These are phyloP conservation scores for Talaromyces sp. DNA, from an alignment of 2,329 filamentous ascomycete genomes.

Conservation along the genomic window DNA sequence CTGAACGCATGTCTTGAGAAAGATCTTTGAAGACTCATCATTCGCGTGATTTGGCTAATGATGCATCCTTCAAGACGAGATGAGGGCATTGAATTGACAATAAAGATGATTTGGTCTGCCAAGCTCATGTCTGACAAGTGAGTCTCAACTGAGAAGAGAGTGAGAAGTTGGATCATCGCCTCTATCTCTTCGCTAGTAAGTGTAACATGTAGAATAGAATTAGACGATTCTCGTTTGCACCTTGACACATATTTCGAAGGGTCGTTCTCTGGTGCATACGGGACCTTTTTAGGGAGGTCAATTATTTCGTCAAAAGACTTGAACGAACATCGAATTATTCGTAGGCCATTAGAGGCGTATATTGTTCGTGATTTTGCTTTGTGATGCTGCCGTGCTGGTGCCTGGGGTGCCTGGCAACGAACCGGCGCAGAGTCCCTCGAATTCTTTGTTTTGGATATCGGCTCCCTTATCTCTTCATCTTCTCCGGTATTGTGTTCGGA, in stretches of 20 bases:
- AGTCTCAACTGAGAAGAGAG: conserved; percentile 10
- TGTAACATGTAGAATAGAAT: conserved; percentile 20
- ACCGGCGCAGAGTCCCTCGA: not conserved
- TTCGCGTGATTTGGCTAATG: conserved; percentile 8
- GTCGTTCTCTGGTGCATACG: conserved; percentile 13
- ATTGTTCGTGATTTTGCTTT: conserved; percentile 9
- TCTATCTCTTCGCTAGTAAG: conserved; percentile 20
- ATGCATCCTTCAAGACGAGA: conserved; percentile 3
- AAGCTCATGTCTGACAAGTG: conserved; percentile 14
- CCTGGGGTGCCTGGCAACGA: not conserved
- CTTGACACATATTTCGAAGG: conserved; percentile 12
- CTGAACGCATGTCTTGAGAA: conserved; percentile 8
- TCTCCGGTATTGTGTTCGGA: conserved; percentile 14
- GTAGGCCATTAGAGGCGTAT: conserved; percentile 14
- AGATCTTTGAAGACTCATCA: conserved; percentile 11
- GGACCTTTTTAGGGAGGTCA: conserved; percentile 5
- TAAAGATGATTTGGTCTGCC: conserved; percentile 17
- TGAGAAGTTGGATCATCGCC: conserved; percentile 16
- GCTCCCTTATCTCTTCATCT: conserved; percentile 2
- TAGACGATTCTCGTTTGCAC: not conserved
- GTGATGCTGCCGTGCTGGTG: not conserved
- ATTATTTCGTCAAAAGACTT: conserved; percentile 11
- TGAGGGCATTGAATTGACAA: conserved; percentile 7
- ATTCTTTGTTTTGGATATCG: not conserved
- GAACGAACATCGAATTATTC: conserved; percentile 14